Base-by-base conservation (phyloP, 2,329 filamentous ascomycete species). In the Thielaviopsis ethacetica region DNA sequence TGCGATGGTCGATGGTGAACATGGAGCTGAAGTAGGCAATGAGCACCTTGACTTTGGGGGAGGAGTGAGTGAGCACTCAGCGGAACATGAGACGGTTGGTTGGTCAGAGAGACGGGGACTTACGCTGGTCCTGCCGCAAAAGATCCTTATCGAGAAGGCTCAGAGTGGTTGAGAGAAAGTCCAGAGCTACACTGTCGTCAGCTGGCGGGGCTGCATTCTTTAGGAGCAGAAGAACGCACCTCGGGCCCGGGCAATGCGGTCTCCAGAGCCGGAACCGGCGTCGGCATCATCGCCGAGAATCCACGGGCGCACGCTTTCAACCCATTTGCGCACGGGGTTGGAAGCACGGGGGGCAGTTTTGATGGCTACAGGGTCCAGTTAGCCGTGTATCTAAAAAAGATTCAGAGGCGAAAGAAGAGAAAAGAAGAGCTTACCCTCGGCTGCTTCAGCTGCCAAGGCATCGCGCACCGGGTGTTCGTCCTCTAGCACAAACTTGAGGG, bases 1-100 rank as follows among this genome's bases (percentile, higher is more conserved):
- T 78, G 65, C 78, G 78, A 68, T 81, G 78, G 62, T 82, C 79
- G 57, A 78, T 75, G 2, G 76, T 76, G 63, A 81, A 82, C 71
- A 82, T 78, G 60, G 76, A 75, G 15, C 76, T 75, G 59, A 82
- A 82, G 68, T 81, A 82, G 41, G 71, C 70, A 26, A 80, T 70
- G 9, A 79, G 66, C 0, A 78, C 66, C 55, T 75, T 73, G 34
- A 78, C 71, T 72, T 72, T 54, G 6, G n/a, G 13, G 50, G 22
- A 22, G 15, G n/a, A n/a, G n/a, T n/a, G n/a, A n/a, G n/a, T 44
- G 17, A 49, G 17, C 12, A 34, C 13, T 34, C 10, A 34, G 44
- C 38, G 21, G 15, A 19, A 21, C 22, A 49, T n/a, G n/a, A 22
- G 5, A 21, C 27, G 30, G 38, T 3, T 15, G 21, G 24, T n/a